Percentiles rank a stretch among this genome's conserved stretches.
These are phyloP conservation scores for Kwoniella heveanensis DNA, from an alignment of 768 basidiomycete species.

Conservation along the genomic window DNA sequence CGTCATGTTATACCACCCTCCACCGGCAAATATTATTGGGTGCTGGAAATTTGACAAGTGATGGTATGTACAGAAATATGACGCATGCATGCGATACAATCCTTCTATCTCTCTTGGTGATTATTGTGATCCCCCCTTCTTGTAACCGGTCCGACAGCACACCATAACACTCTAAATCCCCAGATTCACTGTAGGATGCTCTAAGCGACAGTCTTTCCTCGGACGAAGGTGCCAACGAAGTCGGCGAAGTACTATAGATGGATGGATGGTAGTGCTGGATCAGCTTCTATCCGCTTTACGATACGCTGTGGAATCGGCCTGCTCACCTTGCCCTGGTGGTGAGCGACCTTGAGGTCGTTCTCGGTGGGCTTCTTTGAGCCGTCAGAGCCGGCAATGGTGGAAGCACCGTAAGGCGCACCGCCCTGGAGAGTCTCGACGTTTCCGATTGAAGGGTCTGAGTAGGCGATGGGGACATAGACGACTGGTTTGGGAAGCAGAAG, in stretches of 20 bases:
- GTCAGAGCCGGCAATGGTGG: slow-evolving; percentile 53
- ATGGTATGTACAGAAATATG: no score
- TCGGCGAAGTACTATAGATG: slow-evolving; percentile 36
- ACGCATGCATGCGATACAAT: slow-evolving; percentile 6
- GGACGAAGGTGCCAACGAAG: slow-evolving; percentile 39
- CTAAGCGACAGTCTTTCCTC: slow-evolving; percentile 31
- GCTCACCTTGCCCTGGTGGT: slow-evolving; percentile 43
- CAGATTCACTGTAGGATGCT: background rate
- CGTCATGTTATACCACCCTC: slow-evolving; percentile 7
- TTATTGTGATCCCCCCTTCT: background rate
- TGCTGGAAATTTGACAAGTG: no score
- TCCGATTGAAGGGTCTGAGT: slow-evolving; percentile 58
- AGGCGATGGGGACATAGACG: slow-evolving; percentile 59
- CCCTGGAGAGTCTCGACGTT: slow-evolving; percentile 52
- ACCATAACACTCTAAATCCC: no score
- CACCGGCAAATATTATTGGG: background rate
- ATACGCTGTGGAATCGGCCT: no score
- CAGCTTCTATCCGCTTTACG: background rate
- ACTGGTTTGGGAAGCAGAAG: slow-evolving; percentile 28
- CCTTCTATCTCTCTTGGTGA: background rate
- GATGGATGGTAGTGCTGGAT: background rate
- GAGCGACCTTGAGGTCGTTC: slow-evolving; percentile 57
- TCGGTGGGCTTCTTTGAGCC: slow-evolving; percentile 39
- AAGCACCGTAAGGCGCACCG: slow-evolving; percentile 77
- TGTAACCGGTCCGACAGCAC: no score